Conservation (phyloP, 192 early-diverging fungal species). For the Coemansia sp. region DNA sequence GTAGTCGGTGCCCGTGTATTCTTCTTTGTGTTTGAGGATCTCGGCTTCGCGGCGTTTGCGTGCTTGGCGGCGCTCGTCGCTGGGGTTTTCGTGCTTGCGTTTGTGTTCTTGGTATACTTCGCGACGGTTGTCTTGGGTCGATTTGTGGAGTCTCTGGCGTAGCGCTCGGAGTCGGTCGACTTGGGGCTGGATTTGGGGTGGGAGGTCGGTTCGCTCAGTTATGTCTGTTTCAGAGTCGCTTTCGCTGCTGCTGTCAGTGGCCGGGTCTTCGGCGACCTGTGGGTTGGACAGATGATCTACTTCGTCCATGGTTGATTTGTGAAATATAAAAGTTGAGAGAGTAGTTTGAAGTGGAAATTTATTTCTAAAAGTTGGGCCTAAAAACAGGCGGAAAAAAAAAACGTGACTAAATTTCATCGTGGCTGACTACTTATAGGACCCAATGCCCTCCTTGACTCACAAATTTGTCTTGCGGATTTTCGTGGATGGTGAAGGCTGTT, state of each 20-base stretch:
- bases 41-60: slow-evolving; percentile 73
- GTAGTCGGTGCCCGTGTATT: slow-evolving; percentile 77
- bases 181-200: slow-evolving; percentile 26
- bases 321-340: too few relatives aligned
- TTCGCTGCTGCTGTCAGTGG: slow-evolving; percentile 9
- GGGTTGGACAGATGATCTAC: background rate
- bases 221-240: slow-evolving; percentile 26
- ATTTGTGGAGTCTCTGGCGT: slow-evolving; percentile 26
- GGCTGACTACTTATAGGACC: background rate
- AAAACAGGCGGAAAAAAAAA: background rate
- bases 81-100: slow-evolving; percentile 66
- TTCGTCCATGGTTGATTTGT: background rate
- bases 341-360: too few relatives aligned
- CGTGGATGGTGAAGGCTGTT: too few relatives aligned
- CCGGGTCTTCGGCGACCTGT: background rate
- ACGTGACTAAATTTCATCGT: background rate
- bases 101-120: slow-evolving; percentile 79
- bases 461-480: too few relatives aligned
- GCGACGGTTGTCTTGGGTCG: slow-evolving; percentile 65
- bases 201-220: slow-evolving; percentile 40
- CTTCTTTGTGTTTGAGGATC: slow-evolving; percentile 61
- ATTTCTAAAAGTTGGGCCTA: too few relatives aligned
- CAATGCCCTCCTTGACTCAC: too few relatives aligned
- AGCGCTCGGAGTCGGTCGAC: slow-evolving; percentile 32
- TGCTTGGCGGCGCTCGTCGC: slow-evolving; percentile 65